These are phyloP conservation scores for Thielaviopsis punctulata DNA, from an alignment of 2,329 filamentous ascomycete species.

Conservation along the genomic window DNA sequence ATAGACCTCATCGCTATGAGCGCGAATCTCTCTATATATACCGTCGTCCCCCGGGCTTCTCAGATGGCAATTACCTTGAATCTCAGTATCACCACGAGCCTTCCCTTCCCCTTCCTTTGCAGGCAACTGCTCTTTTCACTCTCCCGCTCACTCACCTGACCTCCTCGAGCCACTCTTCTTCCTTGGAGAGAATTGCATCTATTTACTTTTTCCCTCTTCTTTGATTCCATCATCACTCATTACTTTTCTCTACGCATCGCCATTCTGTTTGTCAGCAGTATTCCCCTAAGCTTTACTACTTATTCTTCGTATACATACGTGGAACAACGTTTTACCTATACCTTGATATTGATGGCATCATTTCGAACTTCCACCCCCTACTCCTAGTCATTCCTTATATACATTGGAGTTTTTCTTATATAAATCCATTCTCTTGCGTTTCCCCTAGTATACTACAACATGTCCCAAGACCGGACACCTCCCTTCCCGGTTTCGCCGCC, in stretches of 20 bases:
- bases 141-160: neutral
- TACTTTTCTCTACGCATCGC: neutral
- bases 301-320: neutral
- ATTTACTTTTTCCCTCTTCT: neutral
- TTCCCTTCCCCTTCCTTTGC: neutral
- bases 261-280: too few species aligned
- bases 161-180: neutral
- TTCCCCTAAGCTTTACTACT: neutral
- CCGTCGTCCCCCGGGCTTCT: neutral
- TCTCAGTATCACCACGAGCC: neutral
- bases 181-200: neutral
- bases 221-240: too few species aligned
- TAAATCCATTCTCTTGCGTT: neutral
- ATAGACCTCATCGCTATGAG: neutral
- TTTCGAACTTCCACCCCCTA: neutral
- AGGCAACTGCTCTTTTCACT: neutral
- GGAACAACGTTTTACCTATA: neutral
- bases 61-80: neutral
- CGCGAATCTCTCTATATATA: neutral
- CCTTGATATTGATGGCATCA: neutral
- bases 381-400: neutral
- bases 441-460: neutral
- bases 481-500: neutral
- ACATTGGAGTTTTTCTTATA: neutral
- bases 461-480: constrained; percentile 1